Conservation (phyloP, 176 grass and related monocot species). For the Oryza meyeriana region DNA sequence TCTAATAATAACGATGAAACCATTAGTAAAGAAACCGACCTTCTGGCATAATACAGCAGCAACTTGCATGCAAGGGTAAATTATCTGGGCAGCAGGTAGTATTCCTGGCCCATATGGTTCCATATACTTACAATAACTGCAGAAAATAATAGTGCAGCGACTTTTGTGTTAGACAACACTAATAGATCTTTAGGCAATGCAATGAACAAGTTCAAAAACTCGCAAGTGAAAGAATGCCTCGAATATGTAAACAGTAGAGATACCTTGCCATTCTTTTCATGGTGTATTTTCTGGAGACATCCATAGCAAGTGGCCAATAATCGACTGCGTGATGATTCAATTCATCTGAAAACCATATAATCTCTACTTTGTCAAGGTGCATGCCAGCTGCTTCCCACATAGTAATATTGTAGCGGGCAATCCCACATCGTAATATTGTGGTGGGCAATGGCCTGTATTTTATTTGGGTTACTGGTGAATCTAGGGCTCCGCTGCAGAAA, state of each 20-base stretch:
- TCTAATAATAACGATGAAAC: neutral
- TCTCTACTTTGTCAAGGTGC: neutral
- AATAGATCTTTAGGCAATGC: neutral
- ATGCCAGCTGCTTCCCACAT: conserved; percentile 6
- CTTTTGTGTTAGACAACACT: neutral
- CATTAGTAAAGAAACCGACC: conserved; percentile 5
- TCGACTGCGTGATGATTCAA: neutral
- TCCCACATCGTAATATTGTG: conserved; percentile 6
- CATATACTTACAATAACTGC: neutral
- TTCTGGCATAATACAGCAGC: conserved; percentile 20
- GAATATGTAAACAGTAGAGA: neutral
- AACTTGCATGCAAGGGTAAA: conserved; percentile 11
- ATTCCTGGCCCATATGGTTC: neutral
- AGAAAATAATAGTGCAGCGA: neutral
- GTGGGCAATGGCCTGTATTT: neutral
- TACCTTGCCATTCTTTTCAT: conserved; percentile 8
- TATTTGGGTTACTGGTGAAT: neutral
- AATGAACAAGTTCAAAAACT: neutral
- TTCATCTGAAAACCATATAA: conserved; percentile 20
- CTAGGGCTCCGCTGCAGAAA: neutral
- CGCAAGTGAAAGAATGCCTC: neutral
- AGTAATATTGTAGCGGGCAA: too few relatives aligned
- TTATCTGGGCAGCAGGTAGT: conserved; percentile 12
- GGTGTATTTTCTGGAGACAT: conserved; percentile 10
- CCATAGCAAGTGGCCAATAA: conserved; percentile 13